Evolutionary conservation across 352 stramenopile genomes (phyloP), one percentile per base, ranked within the genome.

Genomic region (Globisporangium uncinulatum): DNA sequence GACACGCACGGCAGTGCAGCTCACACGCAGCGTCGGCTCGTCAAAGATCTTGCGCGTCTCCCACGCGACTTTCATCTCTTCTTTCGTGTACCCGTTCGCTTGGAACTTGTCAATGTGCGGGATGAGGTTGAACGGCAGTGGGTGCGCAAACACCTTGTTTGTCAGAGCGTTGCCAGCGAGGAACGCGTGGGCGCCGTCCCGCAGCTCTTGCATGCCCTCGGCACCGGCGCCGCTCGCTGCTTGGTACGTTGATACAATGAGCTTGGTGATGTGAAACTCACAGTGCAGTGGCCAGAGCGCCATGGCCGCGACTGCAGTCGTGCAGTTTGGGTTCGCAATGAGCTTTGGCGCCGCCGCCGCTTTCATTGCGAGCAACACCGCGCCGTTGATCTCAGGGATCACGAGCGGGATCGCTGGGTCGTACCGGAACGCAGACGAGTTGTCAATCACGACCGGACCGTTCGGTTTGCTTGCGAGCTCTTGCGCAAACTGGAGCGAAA

Each of bases 81-180:
- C 96, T 80, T 99, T 99, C 37, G 96, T 99, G 79, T 98, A 99
- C 57, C 94, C 90, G 69, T 99, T 99, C 10, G 96, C 85, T 76
- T 99, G 96, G 69, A 99, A 99, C 70, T 98, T 98, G 75, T 99
- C 97, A 73, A 99, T 99, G 72, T 99, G 97, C 43, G 97, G 97
- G 71, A 99, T 99, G 20, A 99, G 86, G 79, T 99, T 99, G 76
- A 99, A 99, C 15, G 96, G 92, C 52, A 99, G 70, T 49, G 96
- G 95, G 79, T 99, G 94, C 37, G 94, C 92, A 76, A 99, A 99
- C 9, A 98, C 80, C 65, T 96, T 95, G 72, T 98, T 87, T 39
- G 79, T 67, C 24, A 85, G 66, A 3, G 72, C 60, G 63, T 97
- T 73, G 57, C 91, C 87, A 7, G 59, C 79, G 37, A 96, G 62